Evolutionary conservation across 495 filamentous ascomycete genomes (phyloP).

Genomic region (Podospora tetraspora): DNA sequence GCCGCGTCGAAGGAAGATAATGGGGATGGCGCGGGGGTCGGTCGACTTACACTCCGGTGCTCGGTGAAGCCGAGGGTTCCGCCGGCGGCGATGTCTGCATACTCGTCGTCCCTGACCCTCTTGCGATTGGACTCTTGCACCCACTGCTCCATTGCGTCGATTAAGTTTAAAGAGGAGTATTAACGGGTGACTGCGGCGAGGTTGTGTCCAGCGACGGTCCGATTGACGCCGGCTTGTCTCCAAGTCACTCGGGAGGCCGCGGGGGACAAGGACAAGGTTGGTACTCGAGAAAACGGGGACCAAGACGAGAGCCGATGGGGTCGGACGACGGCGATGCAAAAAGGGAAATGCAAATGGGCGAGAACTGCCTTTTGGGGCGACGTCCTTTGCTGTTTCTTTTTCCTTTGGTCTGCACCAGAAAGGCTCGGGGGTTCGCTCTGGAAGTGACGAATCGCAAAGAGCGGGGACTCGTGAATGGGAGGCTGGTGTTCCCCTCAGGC

Average conservation of each 20-base stretch:
- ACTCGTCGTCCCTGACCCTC: conserved; percentile 31
- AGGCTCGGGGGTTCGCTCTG: background rate
- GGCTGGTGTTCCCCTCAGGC: conserved; percentile 2
- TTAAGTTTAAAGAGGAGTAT: background rate
- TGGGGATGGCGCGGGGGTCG: background rate
- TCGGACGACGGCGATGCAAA: background rate
- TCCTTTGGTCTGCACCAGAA: conserved; percentile 11
- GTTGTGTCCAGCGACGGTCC: background rate
- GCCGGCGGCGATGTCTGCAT: conserved; percentile 20
- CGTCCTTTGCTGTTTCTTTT: conserved; percentile 1
- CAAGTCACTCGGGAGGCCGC: background rate
- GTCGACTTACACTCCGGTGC: conserved; percentile 42
- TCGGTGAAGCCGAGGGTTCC: conserved; percentile 41
- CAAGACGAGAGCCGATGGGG: background rate
- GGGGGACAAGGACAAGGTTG: background rate
- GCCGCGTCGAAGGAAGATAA: background rate
- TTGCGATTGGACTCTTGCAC: conserved; percentile 26
- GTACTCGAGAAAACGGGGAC: background rate
- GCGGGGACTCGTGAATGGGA: background rate
- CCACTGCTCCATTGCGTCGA: conserved; percentile 12
- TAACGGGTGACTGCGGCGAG: background rate
- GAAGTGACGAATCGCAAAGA: conserved; percentile 9
- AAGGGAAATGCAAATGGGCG: background rate
- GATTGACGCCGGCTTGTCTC: background rate
- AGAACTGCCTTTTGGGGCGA: background rate